Percentiles rank a stretch among this genome's conserved stretches.
Evolutionary conservation across 148 eudicot genomes (phyloP).

Genomic region (Rhododendron vialii): DNA sequence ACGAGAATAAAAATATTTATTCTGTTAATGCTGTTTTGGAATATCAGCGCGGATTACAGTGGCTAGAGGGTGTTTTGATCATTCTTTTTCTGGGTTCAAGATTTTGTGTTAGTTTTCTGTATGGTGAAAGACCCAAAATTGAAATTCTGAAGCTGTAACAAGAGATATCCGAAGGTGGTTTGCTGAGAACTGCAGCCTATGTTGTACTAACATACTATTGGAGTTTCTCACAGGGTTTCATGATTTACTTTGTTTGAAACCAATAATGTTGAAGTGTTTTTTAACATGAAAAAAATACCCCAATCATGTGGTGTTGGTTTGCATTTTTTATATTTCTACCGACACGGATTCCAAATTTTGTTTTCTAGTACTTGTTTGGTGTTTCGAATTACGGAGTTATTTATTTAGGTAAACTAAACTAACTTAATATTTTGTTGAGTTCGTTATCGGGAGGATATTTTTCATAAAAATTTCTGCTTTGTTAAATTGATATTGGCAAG

Average conservation of each 20-base stretch:
- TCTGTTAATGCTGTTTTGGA: constrained; percentile 55
- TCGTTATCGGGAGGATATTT: background rate
- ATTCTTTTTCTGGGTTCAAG: background rate
- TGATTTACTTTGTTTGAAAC: background rate
- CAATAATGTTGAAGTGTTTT: background rate
- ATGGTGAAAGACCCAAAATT: background rate
- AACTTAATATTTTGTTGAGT: too few species aligned
- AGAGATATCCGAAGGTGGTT: background rate
- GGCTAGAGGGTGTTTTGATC: background rate
- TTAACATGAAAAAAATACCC: background rate
- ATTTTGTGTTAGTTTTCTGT: background rate
- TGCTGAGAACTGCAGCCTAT: background rate
- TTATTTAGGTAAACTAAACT: background rate
- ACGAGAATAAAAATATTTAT: too few species aligned
- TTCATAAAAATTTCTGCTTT: background rate
- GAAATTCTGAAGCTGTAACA: background rate
- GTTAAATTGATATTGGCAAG: background rate
- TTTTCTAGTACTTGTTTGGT: background rate
- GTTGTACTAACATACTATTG: background rate
- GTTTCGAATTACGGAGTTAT: background rate
- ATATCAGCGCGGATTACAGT: constrained; percentile 6
- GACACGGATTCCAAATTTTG: background rate
- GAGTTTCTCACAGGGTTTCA: background rate
- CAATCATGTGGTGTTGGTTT: background rate
- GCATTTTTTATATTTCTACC: background rate